A percentile compares a stretch with the other conserved stretches of the same genome.
phyloP scores from a whole-genome alignment of 495 filamentous ascomycete species.

The Aspergillus sclerotioniger region DNA sequence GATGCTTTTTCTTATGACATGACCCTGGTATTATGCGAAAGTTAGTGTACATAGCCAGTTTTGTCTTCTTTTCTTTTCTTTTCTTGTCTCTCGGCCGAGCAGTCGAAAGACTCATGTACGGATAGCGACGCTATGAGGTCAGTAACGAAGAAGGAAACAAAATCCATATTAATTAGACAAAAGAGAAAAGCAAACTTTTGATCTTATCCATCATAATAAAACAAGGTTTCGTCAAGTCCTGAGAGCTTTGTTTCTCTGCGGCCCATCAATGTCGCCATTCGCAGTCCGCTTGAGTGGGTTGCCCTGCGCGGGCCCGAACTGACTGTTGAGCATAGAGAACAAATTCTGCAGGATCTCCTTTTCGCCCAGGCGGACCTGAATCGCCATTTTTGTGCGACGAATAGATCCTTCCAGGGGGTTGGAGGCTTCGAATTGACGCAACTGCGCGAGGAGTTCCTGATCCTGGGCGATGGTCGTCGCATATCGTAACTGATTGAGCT shows the following conservation, averaged over 20 bases:
- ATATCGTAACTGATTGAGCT: constrained; percentile 50
- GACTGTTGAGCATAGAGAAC: constrained; percentile 32
- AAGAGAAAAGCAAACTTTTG: constrained; percentile 29
- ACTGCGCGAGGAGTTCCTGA: constrained; percentile 44
- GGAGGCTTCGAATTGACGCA: constrained; percentile 23
- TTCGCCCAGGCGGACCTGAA: constrained; percentile 77
- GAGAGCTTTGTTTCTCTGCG: constrained; percentile 39
- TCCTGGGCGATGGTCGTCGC: constrained; percentile 63
- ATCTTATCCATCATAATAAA: constrained; percentile 2
- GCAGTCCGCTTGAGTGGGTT: constrained; percentile 18
- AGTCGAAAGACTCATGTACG: constrained; percentile 33
- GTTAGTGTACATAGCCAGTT: constrained; percentile 46
- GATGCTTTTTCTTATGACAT: constrained; percentile 22
- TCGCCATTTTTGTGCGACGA: constrained; percentile 61
- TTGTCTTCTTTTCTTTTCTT: constrained; percentile 16
- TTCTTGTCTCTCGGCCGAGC: constrained; percentile 11
- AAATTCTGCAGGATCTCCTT: constrained; percentile 65
- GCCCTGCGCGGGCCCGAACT: not conserved
- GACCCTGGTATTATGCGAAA: constrained; percentile 27
- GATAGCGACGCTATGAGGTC: constrained; percentile 45
- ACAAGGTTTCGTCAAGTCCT: constrained; percentile 26
- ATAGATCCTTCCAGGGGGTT: constrained; percentile 23
- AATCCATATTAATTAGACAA: constrained; percentile 26
- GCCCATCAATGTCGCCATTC: constrained; percentile 27
- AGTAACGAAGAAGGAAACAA: constrained; percentile 34